phyloP scores from a whole-genome alignment of 768 basidiomycete genomes.

The Pleurotus sapidus region DNA sequence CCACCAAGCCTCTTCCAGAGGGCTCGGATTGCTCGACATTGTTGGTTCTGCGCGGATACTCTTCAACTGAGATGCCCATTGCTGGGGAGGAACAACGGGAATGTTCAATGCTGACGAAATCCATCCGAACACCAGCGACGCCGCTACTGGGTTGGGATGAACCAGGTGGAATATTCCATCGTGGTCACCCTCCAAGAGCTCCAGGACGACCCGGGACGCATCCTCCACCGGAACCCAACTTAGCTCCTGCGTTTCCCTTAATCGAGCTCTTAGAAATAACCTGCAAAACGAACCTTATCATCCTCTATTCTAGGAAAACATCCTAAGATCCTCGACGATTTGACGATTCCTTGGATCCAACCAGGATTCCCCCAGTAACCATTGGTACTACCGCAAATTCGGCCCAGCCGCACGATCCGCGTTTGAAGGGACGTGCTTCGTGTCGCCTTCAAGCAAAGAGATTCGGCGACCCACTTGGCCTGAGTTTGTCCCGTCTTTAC shows the following conservation, averaged over 20 bases:
- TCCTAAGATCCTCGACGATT: conserved; percentile 12
- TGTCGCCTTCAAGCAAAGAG: conserved; percentile 13
- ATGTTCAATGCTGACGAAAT: background rate
- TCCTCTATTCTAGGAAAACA: conserved; percentile 13
- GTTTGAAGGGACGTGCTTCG: conserved; percentile 11
- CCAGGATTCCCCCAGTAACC: conserved; percentile 32
- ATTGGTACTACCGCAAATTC: conserved; percentile 26
- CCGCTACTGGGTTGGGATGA: background rate
- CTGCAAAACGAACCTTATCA: background rate
- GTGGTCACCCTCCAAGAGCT: background rate
- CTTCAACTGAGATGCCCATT: background rate
- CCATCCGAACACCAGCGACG: background rate
- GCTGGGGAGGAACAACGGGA: background rate
- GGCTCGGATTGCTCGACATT: too few species aligned
- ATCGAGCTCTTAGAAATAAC: too few species aligned
- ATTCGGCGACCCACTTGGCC: background rate
- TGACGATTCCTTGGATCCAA: conserved; percentile 33
- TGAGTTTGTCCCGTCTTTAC: background rate
- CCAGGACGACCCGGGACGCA: background rate
- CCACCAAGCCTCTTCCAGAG: too few species aligned
- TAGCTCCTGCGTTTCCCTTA: background rate
- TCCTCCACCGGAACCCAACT: background rate
- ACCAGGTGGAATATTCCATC: background rate
- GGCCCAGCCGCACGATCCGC: conserved; percentile 29
- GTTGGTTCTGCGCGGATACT: too few species aligned